Evolutionary conservation across 2,329 filamentous ascomycete species (phyloP), one percentile per base, ranked within the genome.

Genomic region (Apiospora pterosperma): DNA sequence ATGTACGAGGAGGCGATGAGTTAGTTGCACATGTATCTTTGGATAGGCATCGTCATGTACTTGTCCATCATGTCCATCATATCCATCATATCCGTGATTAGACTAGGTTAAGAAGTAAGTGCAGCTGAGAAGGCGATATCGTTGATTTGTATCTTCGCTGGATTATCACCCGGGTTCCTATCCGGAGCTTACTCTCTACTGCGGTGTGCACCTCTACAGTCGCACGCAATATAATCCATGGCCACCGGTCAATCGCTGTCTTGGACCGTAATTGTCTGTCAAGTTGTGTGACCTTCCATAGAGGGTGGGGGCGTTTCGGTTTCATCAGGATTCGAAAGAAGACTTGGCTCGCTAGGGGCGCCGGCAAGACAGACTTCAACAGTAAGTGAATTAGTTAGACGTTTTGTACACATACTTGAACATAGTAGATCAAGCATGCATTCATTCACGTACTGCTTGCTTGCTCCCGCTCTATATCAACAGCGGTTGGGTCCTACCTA

Each of bases 291-390:
- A 34, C 48, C 48, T 55, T 55, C 48, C 28, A 55, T 55, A 55
- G 48, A 55, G 28, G 28, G 48, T 55, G 48, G 48, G 48, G 48
- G 48, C 48, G 48, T 55, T 55, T 55, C 48, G 48, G 48, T 55
- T 55, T 55, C 48, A 55, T 55, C 48, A 55, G 48, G 48, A 55
- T 55, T 55, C 48, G 48, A 55, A 55, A 55, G 48, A 34, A 55
- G 48, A 55, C 48, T 55, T 55, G 48, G 48, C 48, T 34, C 16
- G 48, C 48, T 55, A 28, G 28, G 28, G 28, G 48, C 48, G 48
- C 48, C 8, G 48, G 25, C 48, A 55, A 31, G 48, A 34, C 48
- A 55, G 48, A 34, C 48, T 55, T 55, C 48, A 34, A 55, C 48
- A 34, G 48, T 55, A 28, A 34, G 48, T 55, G 48, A 55, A 34